phyloP scores from a whole-genome alignment of 225 moss, liverwort and hornwort species.

The Pseudoscleropodium purum region DNA sequence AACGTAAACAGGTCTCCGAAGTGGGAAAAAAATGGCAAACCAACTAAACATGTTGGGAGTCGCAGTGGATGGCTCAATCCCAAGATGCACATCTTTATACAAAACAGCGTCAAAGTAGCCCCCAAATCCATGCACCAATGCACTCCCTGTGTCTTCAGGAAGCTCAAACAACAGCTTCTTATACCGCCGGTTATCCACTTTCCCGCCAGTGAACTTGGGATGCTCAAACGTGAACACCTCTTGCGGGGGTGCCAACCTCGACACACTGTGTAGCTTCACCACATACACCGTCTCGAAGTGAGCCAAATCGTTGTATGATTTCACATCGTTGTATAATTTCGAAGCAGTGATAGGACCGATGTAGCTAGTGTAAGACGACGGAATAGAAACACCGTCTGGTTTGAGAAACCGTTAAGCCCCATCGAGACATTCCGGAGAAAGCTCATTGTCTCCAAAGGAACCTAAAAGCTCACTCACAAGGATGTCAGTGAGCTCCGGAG shows the following conservation, averaged over 20 bases:
- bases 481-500: slow-evolving; percentile 80
- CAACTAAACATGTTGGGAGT: slow-evolving; percentile 98
- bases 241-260: slow-evolving; percentile 80
- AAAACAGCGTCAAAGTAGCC: slow-evolving; percentile 90
- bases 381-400: slow-evolving; percentile 73
- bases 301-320: slow-evolving; percentile 79
- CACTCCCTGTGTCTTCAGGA: slow-evolving; percentile 82
- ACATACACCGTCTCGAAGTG: slow-evolving; percentile 98
- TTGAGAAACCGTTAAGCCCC: slow-evolving; percentile 88
- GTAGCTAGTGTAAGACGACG: slow-evolving; percentile 83
- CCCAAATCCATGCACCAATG: slow-evolving; percentile 90
- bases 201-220: slow-evolving; percentile 35
- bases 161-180: slow-evolving; percentile 81
- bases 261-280: slow-evolving; percentile 88
- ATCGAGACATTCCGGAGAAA: slow-evolving; percentile 86
- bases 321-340: slow-evolving; percentile 87
- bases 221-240: slow-evolving; percentile 92
- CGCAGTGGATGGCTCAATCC: slow-evolving; percentile 86
- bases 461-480: slow-evolving; percentile 92
- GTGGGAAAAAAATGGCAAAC: slow-evolving; percentile 96
- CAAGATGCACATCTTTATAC: slow-evolving; percentile 89
- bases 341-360: slow-evolving; percentile 79
- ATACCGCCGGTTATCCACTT: slow-evolving; percentile 68
- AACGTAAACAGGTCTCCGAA: slow-evolving; percentile 70
- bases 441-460: slow-evolving; percentile 87